Base-by-base conservation (phyloP, 768 basidiomycete genomes). In the Boletus rubescentipes region DNA sequence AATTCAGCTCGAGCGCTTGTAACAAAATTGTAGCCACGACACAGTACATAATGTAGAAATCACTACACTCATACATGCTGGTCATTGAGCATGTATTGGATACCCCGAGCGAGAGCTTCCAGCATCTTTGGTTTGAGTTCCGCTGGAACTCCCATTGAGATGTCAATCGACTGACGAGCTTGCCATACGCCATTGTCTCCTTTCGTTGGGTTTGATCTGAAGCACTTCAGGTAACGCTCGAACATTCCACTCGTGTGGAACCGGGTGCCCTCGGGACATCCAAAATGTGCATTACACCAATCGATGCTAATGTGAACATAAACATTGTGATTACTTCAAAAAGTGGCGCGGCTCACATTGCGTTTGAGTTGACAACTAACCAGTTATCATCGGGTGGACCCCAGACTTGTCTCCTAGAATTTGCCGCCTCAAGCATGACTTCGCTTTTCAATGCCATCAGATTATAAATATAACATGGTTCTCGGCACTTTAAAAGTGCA, bases 121-220 rank as follows among this genome's bases (percentile, higher is more conserved):
- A 53, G 45, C 10, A 44, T 52, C 46, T 26, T 61, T 44, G 49
- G 58, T 57, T 42, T 64, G 32, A 34, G 48, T 35, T 16, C 55
- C 54, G 44, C 58, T 57, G 49, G 60, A 32, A 56, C 58, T 5
- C 64, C 64, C 31, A 65, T 54, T 4, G 64, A 62, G 9, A 62
- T 26, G 1, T 62, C 61, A 7, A 62, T 15, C 14, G 54, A 56
- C 20, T 46, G 50, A 21, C 49, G 48, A 26, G 54, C 10, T 18
- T 23, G 40, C 52, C 55, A 57, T 40, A 26, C 38, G 20, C 53
- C 56, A 18, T 61, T 57, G 1, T 52, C 49, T 9, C 59, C 53
- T 21, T 58, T 59, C 14, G 39, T 29, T 3, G 63, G 58, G 30
- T 66, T 66, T 9, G 61, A 55, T 34, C 46, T 46, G 32, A 63